A percentile compares a stretch with the other conserved stretches of the same genome.
These are phyloP conservation scores for Trichosporon faecale DNA, from an alignment of 1,284 basidiomycete species.

Conservation along the genomic window DNA sequence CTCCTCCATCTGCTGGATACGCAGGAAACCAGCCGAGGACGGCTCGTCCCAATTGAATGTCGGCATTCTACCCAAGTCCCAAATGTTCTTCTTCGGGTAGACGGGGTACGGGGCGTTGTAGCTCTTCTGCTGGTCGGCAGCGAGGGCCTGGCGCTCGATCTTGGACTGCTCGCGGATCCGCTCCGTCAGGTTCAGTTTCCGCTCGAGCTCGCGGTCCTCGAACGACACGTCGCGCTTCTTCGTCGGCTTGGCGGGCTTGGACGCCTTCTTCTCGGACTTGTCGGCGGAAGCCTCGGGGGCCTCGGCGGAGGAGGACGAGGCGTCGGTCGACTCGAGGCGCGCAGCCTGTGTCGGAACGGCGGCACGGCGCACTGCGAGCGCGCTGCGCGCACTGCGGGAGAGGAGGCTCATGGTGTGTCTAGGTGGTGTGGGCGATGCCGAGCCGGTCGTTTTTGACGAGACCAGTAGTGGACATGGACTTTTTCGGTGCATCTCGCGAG, in stretches of 20 bases:
- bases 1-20: constrained; percentile 67
- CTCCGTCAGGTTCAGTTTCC: neutral
- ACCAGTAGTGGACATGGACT: neutral
- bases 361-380: neutral
- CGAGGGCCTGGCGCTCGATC: neutral
- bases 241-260: neutral
- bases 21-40: constrained; percentile 64
- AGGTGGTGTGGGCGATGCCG: neutral
- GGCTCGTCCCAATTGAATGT: constrained; percentile 60
- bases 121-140: neutral
- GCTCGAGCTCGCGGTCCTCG: neutral
- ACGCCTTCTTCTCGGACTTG: neutral
- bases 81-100: neutral
- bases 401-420: constrained; percentile 1
- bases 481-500: constrained; percentile 9
- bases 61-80: constrained; percentile 44
- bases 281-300: neutral
- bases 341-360: neutral
- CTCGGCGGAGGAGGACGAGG: neutral
- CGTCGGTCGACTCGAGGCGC: neutral
- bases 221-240: neutral
- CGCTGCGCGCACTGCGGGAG: neutral
- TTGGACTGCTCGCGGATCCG: neutral
- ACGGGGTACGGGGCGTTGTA: neutral
- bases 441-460: neutral